A percentile compares a stretch with the other conserved stretches of the same genome.
Evolutionary conservation across 768 basidiomycete genomes (phyloP).

Genomic region (Suillus paluster): DNA sequence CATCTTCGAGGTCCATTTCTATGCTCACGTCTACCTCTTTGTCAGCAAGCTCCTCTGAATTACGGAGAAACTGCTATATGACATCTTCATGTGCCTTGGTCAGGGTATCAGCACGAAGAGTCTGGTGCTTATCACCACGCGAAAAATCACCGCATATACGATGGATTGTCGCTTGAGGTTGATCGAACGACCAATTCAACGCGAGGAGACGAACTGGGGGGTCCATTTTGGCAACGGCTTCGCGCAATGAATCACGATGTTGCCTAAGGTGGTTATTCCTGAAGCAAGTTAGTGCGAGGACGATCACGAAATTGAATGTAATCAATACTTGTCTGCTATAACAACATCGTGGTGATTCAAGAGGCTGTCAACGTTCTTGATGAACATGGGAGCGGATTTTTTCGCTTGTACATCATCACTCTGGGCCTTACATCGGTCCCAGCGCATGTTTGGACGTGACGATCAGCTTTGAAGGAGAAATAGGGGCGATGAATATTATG

Average conservation of each 20-base stretch:
- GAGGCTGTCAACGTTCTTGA: constrained; percentile 69
- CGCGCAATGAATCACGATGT: constrained; percentile 76
- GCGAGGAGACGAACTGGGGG: constrained; percentile 78
- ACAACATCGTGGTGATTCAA: constrained; percentile 75
- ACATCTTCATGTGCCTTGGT: constrained; percentile 73
- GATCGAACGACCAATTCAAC: constrained; percentile 73
- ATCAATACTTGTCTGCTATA: constrained; percentile 85
- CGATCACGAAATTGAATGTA: neutral
- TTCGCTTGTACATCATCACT: constrained; percentile 87
- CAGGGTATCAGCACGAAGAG: constrained; percentile 61
- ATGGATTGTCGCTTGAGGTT: constrained; percentile 64
- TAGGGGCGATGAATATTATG: constrained; percentile 92
- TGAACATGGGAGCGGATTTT: constrained; percentile 69
- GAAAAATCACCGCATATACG: constrained; percentile 69
- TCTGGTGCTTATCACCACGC: constrained; percentile 88
- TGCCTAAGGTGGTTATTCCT: constrained; percentile 89
- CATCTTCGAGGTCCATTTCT: constrained; percentile 65
- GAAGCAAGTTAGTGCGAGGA: constrained; percentile 4
- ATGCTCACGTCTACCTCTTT: constrained; percentile 70
- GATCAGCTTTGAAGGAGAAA: constrained; percentile 73
- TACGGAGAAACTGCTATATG: constrained; percentile 77
- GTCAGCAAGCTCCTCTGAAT: constrained; percentile 62
- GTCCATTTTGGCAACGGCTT: constrained; percentile 45
- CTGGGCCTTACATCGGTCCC: constrained; percentile 69
- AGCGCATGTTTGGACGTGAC: constrained; percentile 94